phyloP scores from a whole-genome alignment of 2,329 filamentous ascomycete species.

The Macrophomina pseudophaseolina region DNA sequence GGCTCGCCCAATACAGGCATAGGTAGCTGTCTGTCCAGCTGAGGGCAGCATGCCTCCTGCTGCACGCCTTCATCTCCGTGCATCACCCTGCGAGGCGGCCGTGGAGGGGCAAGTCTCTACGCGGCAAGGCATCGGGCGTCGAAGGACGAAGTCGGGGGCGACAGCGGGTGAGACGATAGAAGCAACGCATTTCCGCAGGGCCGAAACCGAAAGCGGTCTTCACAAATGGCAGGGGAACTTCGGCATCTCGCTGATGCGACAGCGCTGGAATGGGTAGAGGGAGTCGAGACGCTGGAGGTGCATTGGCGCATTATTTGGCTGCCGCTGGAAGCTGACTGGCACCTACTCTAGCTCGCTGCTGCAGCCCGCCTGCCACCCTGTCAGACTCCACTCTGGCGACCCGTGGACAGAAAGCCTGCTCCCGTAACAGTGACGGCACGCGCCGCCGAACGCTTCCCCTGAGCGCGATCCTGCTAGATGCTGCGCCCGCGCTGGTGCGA shows the following conservation, averaged over 20 bases:
- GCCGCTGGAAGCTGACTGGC: neutral
- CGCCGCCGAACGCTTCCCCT: neutral
- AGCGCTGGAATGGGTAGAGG: slow-evolving; percentile 4
- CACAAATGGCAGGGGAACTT: slow-evolving; percentile 10
- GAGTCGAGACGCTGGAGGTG: slow-evolving; percentile 19
- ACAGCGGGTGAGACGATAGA: slow-evolving; percentile 8
- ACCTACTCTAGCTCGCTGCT: neutral
- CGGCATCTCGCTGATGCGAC: slow-evolving; percentile 8
- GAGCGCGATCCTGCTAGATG: neutral
- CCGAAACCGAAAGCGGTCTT: slow-evolving; percentile 12
- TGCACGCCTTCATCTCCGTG: neutral
- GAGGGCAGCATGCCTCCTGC: neutral
- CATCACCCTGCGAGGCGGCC: neutral
- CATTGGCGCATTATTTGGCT: slow-evolving; percentile 22
- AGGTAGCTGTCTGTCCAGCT: neutral
- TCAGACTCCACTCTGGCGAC: slow-evolving; percentile 19
- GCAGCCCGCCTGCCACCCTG: slow-evolving; percentile 10
- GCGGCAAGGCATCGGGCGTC: slow-evolving; percentile 2
- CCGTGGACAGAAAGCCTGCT: slow-evolving; percentile 13
- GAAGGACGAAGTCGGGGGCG: neutral
- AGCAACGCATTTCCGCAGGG: slow-evolving; percentile 18
- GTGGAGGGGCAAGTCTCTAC: slow-evolving; percentile 1
- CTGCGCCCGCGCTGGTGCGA: no score
- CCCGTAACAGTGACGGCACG: neutral
- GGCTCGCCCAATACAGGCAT: neutral